Base-by-base conservation (phyloP, 192 early-diverging fungal genomes). In the Coemansia sp. region DNA sequence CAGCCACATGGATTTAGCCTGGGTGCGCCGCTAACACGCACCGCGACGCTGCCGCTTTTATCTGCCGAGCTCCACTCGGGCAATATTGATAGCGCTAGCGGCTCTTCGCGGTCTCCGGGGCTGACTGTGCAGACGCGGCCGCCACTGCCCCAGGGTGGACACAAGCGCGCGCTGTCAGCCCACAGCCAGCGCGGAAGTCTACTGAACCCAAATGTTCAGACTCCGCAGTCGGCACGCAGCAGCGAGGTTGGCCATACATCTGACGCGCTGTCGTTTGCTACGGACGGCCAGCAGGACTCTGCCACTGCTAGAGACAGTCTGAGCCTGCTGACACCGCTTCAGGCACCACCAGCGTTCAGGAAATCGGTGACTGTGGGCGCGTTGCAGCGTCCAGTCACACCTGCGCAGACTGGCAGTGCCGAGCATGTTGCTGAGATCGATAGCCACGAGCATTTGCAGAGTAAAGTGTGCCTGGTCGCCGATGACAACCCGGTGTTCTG, bases 401-500 rank as follows among this genome's bases (percentile, higher is more conserved):
- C 32, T 1, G 32, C 8, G n/a, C 12, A 28, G 14, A 25, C 9
- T 11, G 2, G 12, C 12, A 23, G 12, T 1, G 4, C 38, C 38
- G 32, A 35, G 32, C 9, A 35, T 12, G n/a, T 14, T n/a, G n/a
- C n/a, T n/a, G n/a, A n/a, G n/a, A n/a, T n/a, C 28, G 8, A 29
- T 29, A 8, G 28, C 12, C 9, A 8, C 12, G 22, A 25, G 11
- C 12, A 23, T 14, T 11, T 4, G 47, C 36, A 61, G 8, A 72
- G 70, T 44, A 51, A 19, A 6, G 39, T 63, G 59, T 85, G 83
- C 62, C 59, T 97, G 12, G 83, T 97, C 36, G 93, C 87, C 4
- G 94, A 97, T 51, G 91, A 93, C 64, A 97, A 97, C 55, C 91
- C 91, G 5, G 87, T 94, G 34, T 84, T 85, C 35, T 82, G 84